These are phyloP conservation scores for Acanthamoeba castellanii DNA, from an alignment of 208 protist species.

Conservation along the genomic window DNA sequence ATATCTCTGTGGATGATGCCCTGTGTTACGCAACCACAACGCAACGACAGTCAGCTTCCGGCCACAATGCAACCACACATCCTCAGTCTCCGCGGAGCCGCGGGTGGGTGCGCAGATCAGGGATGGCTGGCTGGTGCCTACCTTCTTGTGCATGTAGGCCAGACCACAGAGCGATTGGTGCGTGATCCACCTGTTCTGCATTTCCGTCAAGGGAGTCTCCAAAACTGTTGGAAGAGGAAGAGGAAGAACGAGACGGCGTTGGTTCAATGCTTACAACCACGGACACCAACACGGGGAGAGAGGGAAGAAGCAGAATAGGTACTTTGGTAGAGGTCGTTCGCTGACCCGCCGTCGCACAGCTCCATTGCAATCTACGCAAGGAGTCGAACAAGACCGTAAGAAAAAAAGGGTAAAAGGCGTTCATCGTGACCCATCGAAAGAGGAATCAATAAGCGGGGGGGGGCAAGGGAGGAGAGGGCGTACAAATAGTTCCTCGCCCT, in stretches of 20 bases:
- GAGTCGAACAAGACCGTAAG: background rate
- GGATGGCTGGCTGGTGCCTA: background rate
- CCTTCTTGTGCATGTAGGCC: constrained; percentile 69
- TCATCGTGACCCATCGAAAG: background rate
- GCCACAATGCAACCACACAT: too few species aligned
- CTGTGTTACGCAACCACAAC: constrained; percentile 76
- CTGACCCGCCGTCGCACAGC: constrained; percentile 71
- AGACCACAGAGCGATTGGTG: constrained; percentile 31
- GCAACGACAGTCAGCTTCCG: background rate
- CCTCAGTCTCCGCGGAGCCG: too few species aligned
- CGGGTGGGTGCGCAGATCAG: background rate
- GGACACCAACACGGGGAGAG: background rate
- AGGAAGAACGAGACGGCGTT: background rate
- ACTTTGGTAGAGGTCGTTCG: constrained; percentile 70
- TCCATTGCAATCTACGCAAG: constrained; percentile 73
- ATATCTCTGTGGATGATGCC: constrained; percentile 88
- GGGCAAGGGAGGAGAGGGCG: background rate
- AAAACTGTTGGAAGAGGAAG: constrained; percentile 7
- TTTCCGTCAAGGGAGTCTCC: constrained; percentile 38
- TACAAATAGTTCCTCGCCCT: constrained; percentile 72
- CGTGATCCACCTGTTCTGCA: constrained; percentile 48
- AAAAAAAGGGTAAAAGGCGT: background rate
- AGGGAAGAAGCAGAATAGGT: background rate
- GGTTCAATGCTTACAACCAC: background rate
- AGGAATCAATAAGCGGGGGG: too few species aligned